Percentiles rank a stretch among this genome's conserved stretches.
Evolutionary conservation across 2,329 filamentous ascomycete species (phyloP).

Genomic region (Ascochyta clinopodiicola): DNA sequence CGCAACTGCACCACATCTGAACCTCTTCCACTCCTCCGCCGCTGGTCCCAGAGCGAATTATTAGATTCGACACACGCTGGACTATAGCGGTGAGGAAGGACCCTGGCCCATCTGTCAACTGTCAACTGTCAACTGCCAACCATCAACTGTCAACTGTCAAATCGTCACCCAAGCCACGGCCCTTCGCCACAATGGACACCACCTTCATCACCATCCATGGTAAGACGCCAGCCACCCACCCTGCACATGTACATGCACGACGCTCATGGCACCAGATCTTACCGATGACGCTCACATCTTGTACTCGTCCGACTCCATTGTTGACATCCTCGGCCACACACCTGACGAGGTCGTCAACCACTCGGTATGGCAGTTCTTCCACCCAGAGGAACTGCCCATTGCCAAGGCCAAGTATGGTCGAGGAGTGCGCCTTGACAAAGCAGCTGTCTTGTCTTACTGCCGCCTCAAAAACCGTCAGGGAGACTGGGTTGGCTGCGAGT

Average conservation of each 20-base stretch:
- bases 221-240: slow-evolving; percentile 51
- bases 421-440: slow-evolving; percentile 80
- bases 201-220: slow-evolving; percentile 93
- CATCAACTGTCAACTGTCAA: neutral
- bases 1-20: slow-evolving; percentile 12
- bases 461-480: slow-evolving; percentile 72
- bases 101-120: neutral
- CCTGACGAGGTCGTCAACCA: slow-evolving; percentile 77
- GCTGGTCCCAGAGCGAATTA: slow-evolving; percentile 44
- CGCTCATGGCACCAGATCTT: slow-evolving; percentile 63
- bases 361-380: slow-evolving; percentile 86
- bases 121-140: neutral
- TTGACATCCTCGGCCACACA: slow-evolving; percentile 81
- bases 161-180: neutral
- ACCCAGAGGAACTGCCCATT: slow-evolving; percentile 78
- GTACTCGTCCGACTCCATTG: slow-evolving; percentile 83
- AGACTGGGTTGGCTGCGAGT: slow-evolving; percentile 80
- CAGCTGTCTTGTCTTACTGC: slow-evolving; percentile 82
- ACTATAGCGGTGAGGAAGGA: slow-evolving; percentile 32
- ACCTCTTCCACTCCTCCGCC: slow-evolving; percentile 27
- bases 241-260: neutral
- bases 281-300: slow-evolving; percentile 77
- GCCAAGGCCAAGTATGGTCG: slow-evolving; percentile 75
- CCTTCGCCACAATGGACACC: slow-evolving; percentile 63
- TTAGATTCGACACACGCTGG: slow-evolving; percentile 45